phyloP scores from a whole-genome alignment of 495 filamentous ascomycete species.

The Neohortaea acidophila region DNA sequence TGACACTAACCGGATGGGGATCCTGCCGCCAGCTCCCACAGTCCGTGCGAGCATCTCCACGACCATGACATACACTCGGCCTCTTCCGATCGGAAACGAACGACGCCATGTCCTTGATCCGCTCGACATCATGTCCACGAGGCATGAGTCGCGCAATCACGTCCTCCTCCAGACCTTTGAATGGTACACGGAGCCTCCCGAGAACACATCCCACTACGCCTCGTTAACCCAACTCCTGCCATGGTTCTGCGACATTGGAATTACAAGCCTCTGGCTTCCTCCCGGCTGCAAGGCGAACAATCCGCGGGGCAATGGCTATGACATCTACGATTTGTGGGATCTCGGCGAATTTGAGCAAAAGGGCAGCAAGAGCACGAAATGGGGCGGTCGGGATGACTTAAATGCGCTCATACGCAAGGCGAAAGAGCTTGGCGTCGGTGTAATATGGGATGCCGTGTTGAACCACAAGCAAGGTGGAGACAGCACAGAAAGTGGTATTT shows the following conservation, averaged over 20 bases:
- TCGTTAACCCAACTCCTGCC: constrained; percentile 41
- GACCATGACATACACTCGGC: too few relatives aligned
- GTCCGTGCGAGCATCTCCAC: too few relatives aligned
- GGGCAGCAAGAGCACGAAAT: constrained; percentile 48
- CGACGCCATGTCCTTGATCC: too few relatives aligned
- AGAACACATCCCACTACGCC: constrained; percentile 38
- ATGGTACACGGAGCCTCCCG: constrained; percentile 41
- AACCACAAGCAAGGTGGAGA: constrained; percentile 66
- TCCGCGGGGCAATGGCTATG: constrained; percentile 52
- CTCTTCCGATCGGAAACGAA: too few relatives aligned
- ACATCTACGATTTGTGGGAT: constrained; percentile 64
- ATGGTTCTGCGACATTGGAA: constrained; percentile 41
- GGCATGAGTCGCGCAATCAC: too few relatives aligned
- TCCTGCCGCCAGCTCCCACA: too few relatives aligned
- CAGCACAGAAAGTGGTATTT: constrained; percentile 41
- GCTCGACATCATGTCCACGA: too few relatives aligned
- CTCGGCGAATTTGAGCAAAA: constrained; percentile 67
- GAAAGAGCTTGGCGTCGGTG: constrained; percentile 37
- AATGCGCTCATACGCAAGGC: constrained; percentile 36
- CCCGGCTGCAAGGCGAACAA: constrained; percentile 58
- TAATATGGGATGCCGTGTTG: constrained; percentile 62
- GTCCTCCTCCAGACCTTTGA: constrained; percentile 61
- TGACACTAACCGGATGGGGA: too few relatives aligned
- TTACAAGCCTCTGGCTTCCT: constrained; percentile 57
- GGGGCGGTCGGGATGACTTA: constrained; percentile 53